Evolutionary conservation across 768 basidiomycete genomes (phyloP), one percentile per base, ranked within the genome.

Genomic region (Boletus vermiculosoides): DNA sequence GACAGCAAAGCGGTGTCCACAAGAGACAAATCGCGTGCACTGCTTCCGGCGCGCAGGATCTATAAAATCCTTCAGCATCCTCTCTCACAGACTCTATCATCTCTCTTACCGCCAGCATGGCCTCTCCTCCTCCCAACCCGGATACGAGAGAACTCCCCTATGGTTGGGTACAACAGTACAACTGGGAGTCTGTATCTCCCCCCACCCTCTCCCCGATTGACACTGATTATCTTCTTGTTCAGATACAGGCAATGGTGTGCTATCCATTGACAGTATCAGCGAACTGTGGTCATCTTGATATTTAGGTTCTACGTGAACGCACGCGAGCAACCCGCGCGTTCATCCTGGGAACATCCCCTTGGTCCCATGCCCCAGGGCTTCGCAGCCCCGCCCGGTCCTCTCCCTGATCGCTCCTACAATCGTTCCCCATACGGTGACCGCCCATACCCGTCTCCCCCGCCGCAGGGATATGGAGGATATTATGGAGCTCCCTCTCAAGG

Each of bases 301-400:
- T 36, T 16, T 58, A 91, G 90, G 89, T 92, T 83, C 76, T 92
- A 92, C 60, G 87, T 92, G 45, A 83, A 91, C 63, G 88, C 86
- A 0, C 69, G 64, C 25, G 78, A 80, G 45, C 72, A 77, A 18
- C 88, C 89, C 5, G 85, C 87, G 0, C 77, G 80, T 20, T 83
- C 86, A 37, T 80, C 78, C 15, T 92, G 90, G 90, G 76, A 73
- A 0, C 90, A 90, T 62, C 90, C 90, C 0, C 70, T 80, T n/a
- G 86, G 84, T 4, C 78, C 77, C 8, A 66, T 69, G 0, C 52
- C 55, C 1, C 64, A 70, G 23, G 68, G 69, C 58, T 80, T 62
- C 52, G 67, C 59, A 2, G 65, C 77, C 15, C 76, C 79, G 0
- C 42, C 61, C 0, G 77, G 78, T 20, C 74, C 86, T 0, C 80